A percentile compares a stretch with the other conserved stretches of the same genome.
Conservation (phyloP, 75 land plant species). For the Isoetes taiwanensis region DNA sequence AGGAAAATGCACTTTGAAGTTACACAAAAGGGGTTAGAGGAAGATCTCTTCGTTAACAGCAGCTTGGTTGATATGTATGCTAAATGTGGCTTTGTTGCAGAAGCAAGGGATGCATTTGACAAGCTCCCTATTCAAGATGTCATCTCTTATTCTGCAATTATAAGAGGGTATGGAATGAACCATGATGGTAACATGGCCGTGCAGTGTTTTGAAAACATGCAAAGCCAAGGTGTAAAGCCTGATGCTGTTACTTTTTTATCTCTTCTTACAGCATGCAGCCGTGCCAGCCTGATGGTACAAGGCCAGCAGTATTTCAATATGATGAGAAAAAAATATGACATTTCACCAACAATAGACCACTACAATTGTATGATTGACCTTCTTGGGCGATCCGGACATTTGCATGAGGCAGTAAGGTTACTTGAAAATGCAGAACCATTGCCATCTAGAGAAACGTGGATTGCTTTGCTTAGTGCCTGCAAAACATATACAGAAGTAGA, state of each 20-base stretch:
- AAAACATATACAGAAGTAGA: conserved; percentile 21
- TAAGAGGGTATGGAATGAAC: too few relatives aligned
- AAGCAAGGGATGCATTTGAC: too few relatives aligned
- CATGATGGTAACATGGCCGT: too few relatives aligned
- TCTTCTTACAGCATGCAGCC: conserved; percentile 3
- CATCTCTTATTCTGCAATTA: too few relatives aligned
- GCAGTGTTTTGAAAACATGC: too few relatives aligned
- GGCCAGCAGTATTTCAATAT: neutral
- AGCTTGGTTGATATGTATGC: too few relatives aligned
- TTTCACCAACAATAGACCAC: neutral
- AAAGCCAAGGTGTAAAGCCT: neutral
- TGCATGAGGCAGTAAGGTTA: conserved; percentile 2
- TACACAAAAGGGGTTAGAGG: too few relatives aligned
- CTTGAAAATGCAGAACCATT: too few relatives aligned
- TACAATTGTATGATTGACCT: conserved; percentile 1
- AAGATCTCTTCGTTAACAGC: too few relatives aligned
- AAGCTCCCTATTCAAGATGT: too few relatives aligned
- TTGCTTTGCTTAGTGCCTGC: conserved; percentile 40
- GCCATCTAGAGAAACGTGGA: conserved; percentile 44
- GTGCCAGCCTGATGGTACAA: neutral
- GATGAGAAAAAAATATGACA: neutral
- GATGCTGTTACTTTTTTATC: neutral
- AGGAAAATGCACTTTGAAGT: too few relatives aligned
- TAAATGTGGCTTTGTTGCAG: too few relatives aligned
- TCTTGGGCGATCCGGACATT: neutral